A percentile compares a stretch with the other conserved stretches of the same genome.
Evolutionary conservation across 345 rosid genomes (phyloP).

Genomic region (Iberis pinnata): DNA sequence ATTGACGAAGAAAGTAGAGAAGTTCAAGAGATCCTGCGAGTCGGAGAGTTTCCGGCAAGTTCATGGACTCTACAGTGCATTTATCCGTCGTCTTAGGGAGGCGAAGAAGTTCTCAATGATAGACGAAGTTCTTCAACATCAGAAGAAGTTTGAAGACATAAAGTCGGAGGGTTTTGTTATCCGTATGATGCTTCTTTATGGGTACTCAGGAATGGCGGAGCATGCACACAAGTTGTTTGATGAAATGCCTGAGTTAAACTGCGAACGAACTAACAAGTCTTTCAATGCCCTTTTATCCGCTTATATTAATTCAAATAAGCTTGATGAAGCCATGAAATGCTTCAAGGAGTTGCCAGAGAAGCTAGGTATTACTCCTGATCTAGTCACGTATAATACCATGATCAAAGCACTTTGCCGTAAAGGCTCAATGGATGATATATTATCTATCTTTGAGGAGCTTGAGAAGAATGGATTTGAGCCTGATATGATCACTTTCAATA

Average conservation of each 20-base stretch:
- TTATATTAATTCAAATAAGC: constrained; percentile 40
- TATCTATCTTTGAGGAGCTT: constrained; percentile 42
- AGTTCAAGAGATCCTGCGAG: constrained; percentile 55
- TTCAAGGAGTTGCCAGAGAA: constrained; percentile 41
- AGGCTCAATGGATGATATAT: constrained; percentile 43
- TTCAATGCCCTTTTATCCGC: constrained; percentile 61
- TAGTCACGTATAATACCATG: constrained; percentile 46
- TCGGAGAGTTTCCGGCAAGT: constrained; percentile 45
- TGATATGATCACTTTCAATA: constrained; percentile 51
- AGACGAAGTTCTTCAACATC: constrained; percentile 62
- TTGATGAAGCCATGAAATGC: constrained; percentile 34
- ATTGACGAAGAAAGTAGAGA: constrained; percentile 39
- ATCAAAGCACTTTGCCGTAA: constrained; percentile 51
- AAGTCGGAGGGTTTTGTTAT: constrained; percentile 46
- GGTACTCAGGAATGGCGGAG: constrained; percentile 56
- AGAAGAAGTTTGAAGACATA: constrained; percentile 60
- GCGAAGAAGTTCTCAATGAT: constrained; percentile 40
- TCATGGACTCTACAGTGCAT: constrained; percentile 34
- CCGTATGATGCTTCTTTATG: constrained; percentile 44
- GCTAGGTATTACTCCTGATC: constrained; percentile 45
- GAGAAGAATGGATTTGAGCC: constrained; percentile 48
- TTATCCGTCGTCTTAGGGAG: constrained; percentile 54
- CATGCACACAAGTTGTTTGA: constrained; percentile 69
- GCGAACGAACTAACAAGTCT: constrained; percentile 50
- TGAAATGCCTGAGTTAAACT: constrained; percentile 61